Base-by-base conservation (phyloP, 768 basidiomycete species). In the Russula olivacea region DNA sequence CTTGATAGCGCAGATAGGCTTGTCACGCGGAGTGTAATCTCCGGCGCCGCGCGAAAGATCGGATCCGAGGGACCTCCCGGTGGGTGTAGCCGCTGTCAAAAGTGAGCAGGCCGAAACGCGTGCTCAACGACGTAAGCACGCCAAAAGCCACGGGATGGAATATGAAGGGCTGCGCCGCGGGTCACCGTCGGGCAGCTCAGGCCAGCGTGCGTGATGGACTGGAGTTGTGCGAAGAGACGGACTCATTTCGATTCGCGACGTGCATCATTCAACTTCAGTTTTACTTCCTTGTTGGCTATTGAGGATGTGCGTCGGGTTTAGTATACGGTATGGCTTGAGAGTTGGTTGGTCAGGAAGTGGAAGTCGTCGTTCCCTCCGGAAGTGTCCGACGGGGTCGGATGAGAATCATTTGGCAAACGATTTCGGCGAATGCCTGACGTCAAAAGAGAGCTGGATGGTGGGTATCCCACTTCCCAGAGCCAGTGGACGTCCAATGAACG, bases 321-420 rank as follows among this genome's bases (percentile, higher is more conserved):
- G 21, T 15, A 23, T 47, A 47, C 21, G 45, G 45, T 47, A 47
- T 47, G 45, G 45, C 45, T 47, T 21, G 45, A 47, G 45, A 21
- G 36, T 14, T 47, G 43, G 30, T 36, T 36, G 36, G 36, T 36
- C n/a, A 30, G 28, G 23, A 17, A 23, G 32, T 45, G 25, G 41
- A 61, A 52, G 50, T 21, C 15, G 43, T 43, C 43, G 6, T 19
- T n/a, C 32, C 41, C 40, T 30, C 30, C 40, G 32, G 30, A 32
- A 40, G 53, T 11, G 51, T 63, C 61, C 61, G 61, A 63, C 34
- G 34, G 58, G 50, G 55, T 58, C 61, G 61, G 61, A 53, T 3
- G 56, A 50, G 53, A 32, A 15, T 21, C 21, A 14, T 48, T 55
- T 55, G 15, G 32, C 32, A 34, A 19, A 6, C 6, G 32, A 30